phyloP scores from a whole-genome alignment of 176 grass and related monocot genomes.

The Raddia distichophylla region DNA sequence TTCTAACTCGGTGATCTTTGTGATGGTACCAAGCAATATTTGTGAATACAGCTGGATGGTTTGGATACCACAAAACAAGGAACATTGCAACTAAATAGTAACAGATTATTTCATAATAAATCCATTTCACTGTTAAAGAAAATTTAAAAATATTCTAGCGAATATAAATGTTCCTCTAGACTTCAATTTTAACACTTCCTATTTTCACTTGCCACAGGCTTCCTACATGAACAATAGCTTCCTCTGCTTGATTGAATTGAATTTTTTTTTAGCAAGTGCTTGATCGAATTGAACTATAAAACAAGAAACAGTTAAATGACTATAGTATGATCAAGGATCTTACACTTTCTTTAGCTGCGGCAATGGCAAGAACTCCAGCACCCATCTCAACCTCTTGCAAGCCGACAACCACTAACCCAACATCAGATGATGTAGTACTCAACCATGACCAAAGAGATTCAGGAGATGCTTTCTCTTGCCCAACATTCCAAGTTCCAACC shows the following conservation, averaged over 20 bases:
- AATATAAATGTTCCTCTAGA: not conserved
- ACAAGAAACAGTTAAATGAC: slow-evolving; percentile 17
- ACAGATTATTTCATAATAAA: slow-evolving; percentile 8
- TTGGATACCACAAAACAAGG: slow-evolving; percentile 2
- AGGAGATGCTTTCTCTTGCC: slow-evolving; percentile 73
- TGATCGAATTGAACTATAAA: slow-evolving; percentile 28
- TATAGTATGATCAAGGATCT: slow-evolving; percentile 43
- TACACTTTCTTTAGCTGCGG: slow-evolving; percentile 99
- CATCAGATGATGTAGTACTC: slow-evolving; percentile 59
- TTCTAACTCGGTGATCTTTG: not conserved
- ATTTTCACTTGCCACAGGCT: slow-evolving; percentile 6
- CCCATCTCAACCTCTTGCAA: slow-evolving; percentile 99
- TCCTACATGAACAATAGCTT: slow-evolving; percentile 30
- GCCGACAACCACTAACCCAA: slow-evolving; percentile 85
- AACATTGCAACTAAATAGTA: slow-evolving; percentile 1
- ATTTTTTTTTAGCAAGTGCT: not conserved
- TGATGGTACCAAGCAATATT: not conserved
- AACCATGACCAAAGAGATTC: slow-evolving; percentile 87
- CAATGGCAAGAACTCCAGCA: slow-evolving; percentile 97
- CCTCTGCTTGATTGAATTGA: slow-evolving; percentile 14
- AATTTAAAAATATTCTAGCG: not conserved
- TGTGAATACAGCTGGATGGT: not conserved
- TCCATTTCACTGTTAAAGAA: not conserved
- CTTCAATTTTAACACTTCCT: slow-evolving; percentile 15
- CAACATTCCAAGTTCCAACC: slow-evolving; percentile 94